Evolutionary conservation across 1,284 basidiomycete species (phyloP).

Genomic region (Pisolithus thermaeus): DNA sequence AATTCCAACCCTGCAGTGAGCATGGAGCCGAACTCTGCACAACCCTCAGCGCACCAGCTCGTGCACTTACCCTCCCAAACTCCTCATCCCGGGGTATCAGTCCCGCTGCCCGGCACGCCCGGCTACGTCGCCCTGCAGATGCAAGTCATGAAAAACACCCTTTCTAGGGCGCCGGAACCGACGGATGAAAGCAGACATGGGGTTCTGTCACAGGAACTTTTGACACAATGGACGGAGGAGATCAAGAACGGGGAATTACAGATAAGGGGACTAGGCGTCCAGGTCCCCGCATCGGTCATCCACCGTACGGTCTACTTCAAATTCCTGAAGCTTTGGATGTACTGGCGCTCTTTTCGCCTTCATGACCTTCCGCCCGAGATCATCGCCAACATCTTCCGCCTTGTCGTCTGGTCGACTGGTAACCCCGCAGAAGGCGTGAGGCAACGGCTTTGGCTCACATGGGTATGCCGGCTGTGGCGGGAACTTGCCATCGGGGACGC

Average conservation of each 20-base stretch:
- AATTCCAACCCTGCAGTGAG: not conserved
- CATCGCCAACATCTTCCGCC: constrained; percentile 54
- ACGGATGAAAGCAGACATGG: not conserved
- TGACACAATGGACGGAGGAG: constrained; percentile 11
- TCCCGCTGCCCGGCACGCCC: constrained; percentile 12
- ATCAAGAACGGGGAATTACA: constrained; percentile 16
- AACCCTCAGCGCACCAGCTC: constrained; percentile 7
- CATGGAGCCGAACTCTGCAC: not conserved
- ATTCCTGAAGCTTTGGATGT: constrained; percentile 24
- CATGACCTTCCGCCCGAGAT: constrained; percentile 60
- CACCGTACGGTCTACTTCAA: constrained; percentile 12
- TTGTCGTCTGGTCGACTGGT: constrained; percentile 42
- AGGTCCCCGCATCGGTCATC: constrained; percentile 11
- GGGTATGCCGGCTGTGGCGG: constrained; percentile 55
- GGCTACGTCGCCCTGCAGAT: constrained; percentile 14
- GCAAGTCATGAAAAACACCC: constrained; percentile 14
- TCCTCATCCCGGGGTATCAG: not conserved
- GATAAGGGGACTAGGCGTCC: constrained; percentile 15
- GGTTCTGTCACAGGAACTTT: constrained; percentile 2
- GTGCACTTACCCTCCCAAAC: not conserved
- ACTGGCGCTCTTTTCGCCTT: constrained; percentile 48
- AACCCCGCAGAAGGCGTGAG: constrained; percentile 31
- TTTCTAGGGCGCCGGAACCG: constrained; percentile 16
- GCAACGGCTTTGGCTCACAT: constrained; percentile 45
- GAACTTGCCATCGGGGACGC: constrained; percentile 39